Conservation (phyloP, 1,139 yeast species). For the Sugiyamaella castrensis region DNA sequence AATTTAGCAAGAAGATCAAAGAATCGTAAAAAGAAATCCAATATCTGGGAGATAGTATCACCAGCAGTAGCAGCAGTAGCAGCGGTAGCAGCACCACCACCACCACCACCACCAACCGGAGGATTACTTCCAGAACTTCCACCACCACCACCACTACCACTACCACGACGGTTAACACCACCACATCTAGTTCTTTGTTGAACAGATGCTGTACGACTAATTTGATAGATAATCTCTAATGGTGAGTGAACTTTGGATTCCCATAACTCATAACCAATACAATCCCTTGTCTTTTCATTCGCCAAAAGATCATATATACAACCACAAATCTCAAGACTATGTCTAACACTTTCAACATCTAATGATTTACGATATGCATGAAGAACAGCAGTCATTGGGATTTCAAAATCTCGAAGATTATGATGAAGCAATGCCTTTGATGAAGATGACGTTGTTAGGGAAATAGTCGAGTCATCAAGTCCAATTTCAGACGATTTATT, state of each 20-base stretch:
- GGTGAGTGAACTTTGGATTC: slow-evolving; percentile 46
- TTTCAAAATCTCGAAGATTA: slow-evolving; percentile 15
- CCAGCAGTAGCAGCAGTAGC: too few species aligned
- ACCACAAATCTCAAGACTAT: slow-evolving; percentile 31
- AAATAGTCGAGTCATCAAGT: slow-evolving; percentile 5
- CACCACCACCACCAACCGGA: slow-evolving; percentile 7
- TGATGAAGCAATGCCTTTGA: slow-evolving; percentile 12
- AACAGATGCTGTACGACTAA: slow-evolving; percentile 18
- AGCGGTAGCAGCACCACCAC: not conserved
- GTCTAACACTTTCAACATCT: slow-evolving; percentile 27
- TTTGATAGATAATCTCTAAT: slow-evolving; percentile 35
- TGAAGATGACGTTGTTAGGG: slow-evolving; percentile 2
- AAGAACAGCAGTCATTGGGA: slow-evolving; percentile 29
- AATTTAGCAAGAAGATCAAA: slow-evolving; percentile 23
- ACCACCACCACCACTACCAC: not conserved
- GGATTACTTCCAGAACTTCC: not conserved
- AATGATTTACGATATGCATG: slow-evolving; percentile 30
- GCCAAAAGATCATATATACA: slow-evolving; percentile 30
- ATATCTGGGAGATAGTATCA: slow-evolving; percentile 19
- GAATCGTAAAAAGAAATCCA: slow-evolving; percentile 20
- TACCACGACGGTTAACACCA: too few species aligned
- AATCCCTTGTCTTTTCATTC: slow-evolving; percentile 21
- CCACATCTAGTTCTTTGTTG: slow-evolving; percentile 2
- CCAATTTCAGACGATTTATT: not conserved
- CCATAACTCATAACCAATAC: slow-evolving; percentile 46